These are phyloP conservation scores for Ogataea paraovalis DNA, from an alignment of 805 yeast species.

Conservation along the genomic window DNA sequence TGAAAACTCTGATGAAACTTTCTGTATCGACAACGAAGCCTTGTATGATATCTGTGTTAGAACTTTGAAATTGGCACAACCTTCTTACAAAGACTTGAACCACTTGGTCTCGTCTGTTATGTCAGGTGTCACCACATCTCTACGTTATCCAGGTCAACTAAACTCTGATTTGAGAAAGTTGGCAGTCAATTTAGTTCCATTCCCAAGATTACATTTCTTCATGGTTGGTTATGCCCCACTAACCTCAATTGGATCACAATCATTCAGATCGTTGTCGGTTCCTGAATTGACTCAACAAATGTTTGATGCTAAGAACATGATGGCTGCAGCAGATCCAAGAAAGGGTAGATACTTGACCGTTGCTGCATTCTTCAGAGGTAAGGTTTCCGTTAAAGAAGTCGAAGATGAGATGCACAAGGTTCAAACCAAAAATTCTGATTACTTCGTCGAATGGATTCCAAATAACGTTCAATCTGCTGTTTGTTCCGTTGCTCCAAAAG, in stretches of 20 bases:
- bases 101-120: slow-evolving; percentile 82
- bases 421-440: slow-evolving; percentile 74
- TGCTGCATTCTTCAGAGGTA: slow-evolving; percentile 92
- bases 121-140: slow-evolving; percentile 93
- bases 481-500: slow-evolving; percentile 86
- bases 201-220: slow-evolving; percentile 92
- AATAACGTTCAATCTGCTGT: slow-evolving; percentile 92
- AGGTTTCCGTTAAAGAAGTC: slow-evolving; percentile 87
- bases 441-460: slow-evolving; percentile 95
- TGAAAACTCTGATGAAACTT: slow-evolving; percentile 88
- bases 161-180: slow-evolving; percentile 89
- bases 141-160: slow-evolving; percentile 93
- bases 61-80: slow-evolving; percentile 77
- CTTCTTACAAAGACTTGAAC: slow-evolving; percentile 76
- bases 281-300: slow-evolving; percentile 92
- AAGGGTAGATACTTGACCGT: slow-evolving; percentile 89
- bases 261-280: slow-evolving; percentile 80
- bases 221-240: slow-evolving; percentile 95
- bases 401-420: slow-evolving; percentile 89
- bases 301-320: slow-evolving; percentile 89
- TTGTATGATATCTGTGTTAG: slow-evolving; percentile 84
- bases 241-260: slow-evolving; percentile 73
- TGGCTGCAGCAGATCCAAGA: slow-evolving; percentile 93
- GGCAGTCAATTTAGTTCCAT: slow-evolving; percentile 92
- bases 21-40: slow-evolving; percentile 94